Conservation (phyloP, 495 filamentous ascomycete genomes). For the Hypoxylon crocopeplum region DNA sequence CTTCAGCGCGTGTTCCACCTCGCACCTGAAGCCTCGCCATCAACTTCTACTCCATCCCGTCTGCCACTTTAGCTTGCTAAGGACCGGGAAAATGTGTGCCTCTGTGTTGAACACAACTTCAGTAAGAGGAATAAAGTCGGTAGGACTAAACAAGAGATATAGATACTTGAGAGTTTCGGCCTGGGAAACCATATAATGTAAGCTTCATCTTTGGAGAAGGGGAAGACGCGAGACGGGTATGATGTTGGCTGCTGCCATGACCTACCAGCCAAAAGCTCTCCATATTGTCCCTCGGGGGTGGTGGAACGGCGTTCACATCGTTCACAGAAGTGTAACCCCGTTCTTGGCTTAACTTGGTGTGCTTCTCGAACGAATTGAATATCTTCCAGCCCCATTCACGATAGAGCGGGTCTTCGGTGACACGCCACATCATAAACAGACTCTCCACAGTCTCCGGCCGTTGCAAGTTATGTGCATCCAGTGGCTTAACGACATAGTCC, state of each 20-base stretch:
- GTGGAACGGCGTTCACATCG: slow-evolving; percentile 63
- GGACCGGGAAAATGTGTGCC: slow-evolving; percentile 71
- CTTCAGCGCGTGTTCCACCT: too few relatives aligned
- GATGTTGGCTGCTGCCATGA: slow-evolving; percentile 5
- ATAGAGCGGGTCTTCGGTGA: slow-evolving; percentile 78
- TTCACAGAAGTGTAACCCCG: slow-evolving; percentile 70
- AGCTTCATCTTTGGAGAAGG: slow-evolving; percentile 3
- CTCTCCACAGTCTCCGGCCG: slow-evolving; percentile 82
- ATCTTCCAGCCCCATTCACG: slow-evolving; percentile 85
- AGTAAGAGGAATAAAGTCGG: slow-evolving; percentile 67
- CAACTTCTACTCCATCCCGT: slow-evolving; percentile 34
- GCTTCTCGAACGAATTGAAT: slow-evolving; percentile 73
- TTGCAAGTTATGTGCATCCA: slow-evolving; percentile 79
- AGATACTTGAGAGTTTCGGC: slow-evolving; percentile 86
- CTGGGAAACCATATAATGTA: slow-evolving; percentile 40
- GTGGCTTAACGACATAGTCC: slow-evolving; percentile 70
- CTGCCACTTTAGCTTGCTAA: slow-evolving; percentile 20
- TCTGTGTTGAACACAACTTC: slow-evolving; percentile 81
- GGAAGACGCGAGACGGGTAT: background rate
- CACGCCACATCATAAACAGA: slow-evolving; percentile 82
- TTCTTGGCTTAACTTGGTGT: slow-evolving; percentile 58
- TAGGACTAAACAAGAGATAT: slow-evolving; percentile 76
- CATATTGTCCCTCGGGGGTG: slow-evolving; percentile 67
- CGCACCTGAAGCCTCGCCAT: too few relatives aligned
- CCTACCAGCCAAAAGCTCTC: slow-evolving; percentile 78